Evolutionary conservation across 2,329 filamentous ascomycete genomes (phyloP).

Genomic region (Madurella mycetomatis): DNA sequence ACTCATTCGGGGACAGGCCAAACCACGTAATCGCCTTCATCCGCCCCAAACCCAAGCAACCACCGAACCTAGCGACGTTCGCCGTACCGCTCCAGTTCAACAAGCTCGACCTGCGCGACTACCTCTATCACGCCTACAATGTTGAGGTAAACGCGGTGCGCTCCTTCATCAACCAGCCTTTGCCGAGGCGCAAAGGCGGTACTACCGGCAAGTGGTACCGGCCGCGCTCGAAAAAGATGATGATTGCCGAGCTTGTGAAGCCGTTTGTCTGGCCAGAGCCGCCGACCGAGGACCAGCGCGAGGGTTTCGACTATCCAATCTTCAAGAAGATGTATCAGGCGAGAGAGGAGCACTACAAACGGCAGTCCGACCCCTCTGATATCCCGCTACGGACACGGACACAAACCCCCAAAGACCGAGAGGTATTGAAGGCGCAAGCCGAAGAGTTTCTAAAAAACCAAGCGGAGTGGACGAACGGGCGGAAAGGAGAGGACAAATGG

Average conservation of each 20-base stretch:
- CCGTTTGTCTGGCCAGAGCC: conserved; percentile 83
- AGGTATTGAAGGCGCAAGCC: conserved; percentile 54
- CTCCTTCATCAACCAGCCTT: conserved; percentile 71
- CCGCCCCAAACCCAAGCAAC: conserved; percentile 62
- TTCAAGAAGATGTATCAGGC: conserved; percentile 50
- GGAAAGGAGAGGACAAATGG: conserved; percentile 15
- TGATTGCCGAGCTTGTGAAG: conserved; percentile 85
- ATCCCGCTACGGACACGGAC: conserved; percentile 27
- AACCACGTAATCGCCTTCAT: conserved; percentile 77
- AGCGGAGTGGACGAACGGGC: conserved; percentile 18
- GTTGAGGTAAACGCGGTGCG: conserved; percentile 70
- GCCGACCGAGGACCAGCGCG: conserved; percentile 57
- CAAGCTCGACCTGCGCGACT: conserved; percentile 95
- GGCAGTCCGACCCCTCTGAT: conserved; percentile 32
- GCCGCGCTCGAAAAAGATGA: conserved; percentile 74
- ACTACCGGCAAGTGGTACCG: conserved; percentile 58
- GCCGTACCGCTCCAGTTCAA: conserved; percentile 86
- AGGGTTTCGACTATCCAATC: conserved; percentile 61
- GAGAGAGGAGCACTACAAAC: conserved; percentile 38
- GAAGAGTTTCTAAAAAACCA: conserved; percentile 36
- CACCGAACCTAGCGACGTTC: conserved; percentile 82
- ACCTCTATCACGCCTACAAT: conserved; percentile 81
- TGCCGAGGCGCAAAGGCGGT: conserved; percentile 36
- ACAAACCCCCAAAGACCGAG: conserved; percentile 33
- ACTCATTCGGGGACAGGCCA: conserved; percentile 52